phyloP scores from a whole-genome alignment of 495 filamentous ascomycete species.

The Beverwykella pulmonaria region DNA sequence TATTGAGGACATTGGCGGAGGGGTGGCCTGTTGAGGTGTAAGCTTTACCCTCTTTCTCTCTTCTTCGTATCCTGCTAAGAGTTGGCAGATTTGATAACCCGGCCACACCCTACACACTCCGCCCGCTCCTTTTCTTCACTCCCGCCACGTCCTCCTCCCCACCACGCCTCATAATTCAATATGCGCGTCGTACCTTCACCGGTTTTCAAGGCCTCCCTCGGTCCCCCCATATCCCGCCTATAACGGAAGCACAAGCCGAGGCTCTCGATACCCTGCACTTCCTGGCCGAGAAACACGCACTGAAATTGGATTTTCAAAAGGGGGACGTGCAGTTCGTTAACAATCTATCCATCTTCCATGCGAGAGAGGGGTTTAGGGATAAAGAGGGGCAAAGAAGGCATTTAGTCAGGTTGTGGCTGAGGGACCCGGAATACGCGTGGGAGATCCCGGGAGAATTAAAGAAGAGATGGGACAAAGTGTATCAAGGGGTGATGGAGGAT shows the following conservation, averaged over 20 bases:
- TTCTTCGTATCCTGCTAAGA: slow-evolving; percentile 44
- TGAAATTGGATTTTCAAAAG: slow-evolving; percentile 57
- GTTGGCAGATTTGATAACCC: neutral
- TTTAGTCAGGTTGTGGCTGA: slow-evolving; percentile 61
- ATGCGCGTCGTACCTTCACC: slow-evolving; percentile 60
- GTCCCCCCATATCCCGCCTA: slow-evolving; percentile 57
- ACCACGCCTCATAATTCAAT: slow-evolving; percentile 52
- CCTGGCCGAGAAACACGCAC: slow-evolving; percentile 57
- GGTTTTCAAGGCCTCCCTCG: slow-evolving; percentile 58
- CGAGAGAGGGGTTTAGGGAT: slow-evolving; percentile 43
- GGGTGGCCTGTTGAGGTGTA: slow-evolving; percentile 54
- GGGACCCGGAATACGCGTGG: slow-evolving; percentile 61
- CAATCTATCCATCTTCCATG: slow-evolving; percentile 58
- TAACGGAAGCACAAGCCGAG: slow-evolving; percentile 68
- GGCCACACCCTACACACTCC: neutral
- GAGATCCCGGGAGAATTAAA: slow-evolving; percentile 53
- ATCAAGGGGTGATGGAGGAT: slow-evolving; percentile 57
- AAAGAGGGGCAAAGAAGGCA: slow-evolving; percentile 46
- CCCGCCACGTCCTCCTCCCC: neutral
- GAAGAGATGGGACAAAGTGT: slow-evolving; percentile 57
- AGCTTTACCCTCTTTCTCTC: slow-evolving; percentile 27
- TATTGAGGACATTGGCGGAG: slow-evolving; percentile 59
- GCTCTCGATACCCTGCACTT: slow-evolving; percentile 68
- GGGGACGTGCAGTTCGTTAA: slow-evolving; percentile 60
- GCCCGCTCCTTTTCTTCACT: neutral